Evolutionary conservation across 306 rosid genomes (phyloP), one percentile per base, ranked within the genome.

Genomic region (Luffa aegyptiaca): DNA sequence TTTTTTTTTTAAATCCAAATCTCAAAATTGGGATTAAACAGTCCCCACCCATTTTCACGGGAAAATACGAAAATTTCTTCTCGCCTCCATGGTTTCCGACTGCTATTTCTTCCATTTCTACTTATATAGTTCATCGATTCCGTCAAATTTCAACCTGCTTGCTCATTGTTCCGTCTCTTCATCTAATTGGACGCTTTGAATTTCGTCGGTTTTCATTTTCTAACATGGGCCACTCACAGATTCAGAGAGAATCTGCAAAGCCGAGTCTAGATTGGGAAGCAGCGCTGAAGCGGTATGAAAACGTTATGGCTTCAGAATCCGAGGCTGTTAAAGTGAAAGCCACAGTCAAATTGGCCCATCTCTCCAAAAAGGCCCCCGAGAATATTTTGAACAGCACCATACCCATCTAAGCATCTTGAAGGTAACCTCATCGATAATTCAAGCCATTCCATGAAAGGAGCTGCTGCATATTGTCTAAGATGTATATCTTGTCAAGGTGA

Each of bases 381-480:
- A 18, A 66, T 39, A 39, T 66, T 39, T 66, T 66, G 48, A 66
- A 66, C 14, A 66, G 73, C 31, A n/a, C 49, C 11, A 66, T 66
- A 37, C 49, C 73, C 49, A 39, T 66, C 31, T 1, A 18, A 17
- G 49, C 73, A 39, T 66, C 73, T 66, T 3, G 73, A 17, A 66
- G 73, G 8, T 66, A 37, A 66, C 13, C 73, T 49, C 73, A 66
- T 41, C 49, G 17, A 4, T 37, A 66, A 66, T 66, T 39, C 73
- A 17, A 66, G 48, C 73, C 73, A 66, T 26, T 37, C 73, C 49
- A 66, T 66, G 73, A 16, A 17, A 39, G 73, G 49, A 39, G 73
- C 73, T 66, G 73, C 73, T 13, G 73, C 73, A 66, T 66, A 66
- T 66, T 66, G 73, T 39, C 73, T 66, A 8, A 66, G 31, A 66